Percentiles rank a stretch among this genome's conserved stretches.
These are phyloP conservation scores for Pseudoneurospora amorphoporcata DNA, from an alignment of 495 filamentous ascomycete genomes.

Conservation along the genomic window DNA sequence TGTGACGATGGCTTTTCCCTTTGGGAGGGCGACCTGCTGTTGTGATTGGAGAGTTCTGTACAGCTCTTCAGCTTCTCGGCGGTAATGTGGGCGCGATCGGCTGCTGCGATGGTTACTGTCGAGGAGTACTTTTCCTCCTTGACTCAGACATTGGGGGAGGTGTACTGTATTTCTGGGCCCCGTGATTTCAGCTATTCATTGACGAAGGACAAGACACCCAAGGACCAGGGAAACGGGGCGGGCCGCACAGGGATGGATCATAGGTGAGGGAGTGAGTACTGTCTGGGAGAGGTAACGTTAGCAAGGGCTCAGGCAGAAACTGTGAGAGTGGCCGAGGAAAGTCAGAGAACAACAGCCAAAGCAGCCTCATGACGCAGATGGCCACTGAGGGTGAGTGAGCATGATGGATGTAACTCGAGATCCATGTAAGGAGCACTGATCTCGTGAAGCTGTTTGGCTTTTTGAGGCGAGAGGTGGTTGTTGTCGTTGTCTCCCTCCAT, in stretches of 20 bases:
- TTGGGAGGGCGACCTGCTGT: neutral
- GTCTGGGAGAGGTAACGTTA: neutral
- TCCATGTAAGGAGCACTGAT: neutral
- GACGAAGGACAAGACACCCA: neutral
- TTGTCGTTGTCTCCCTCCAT: neutral
- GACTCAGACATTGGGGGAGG: neutral
- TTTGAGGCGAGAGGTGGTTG: neutral
- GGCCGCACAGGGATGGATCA: neutral
- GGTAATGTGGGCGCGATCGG: neutral
- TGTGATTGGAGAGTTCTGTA: neutral
- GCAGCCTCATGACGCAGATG: neutral
- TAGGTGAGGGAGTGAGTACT: neutral
- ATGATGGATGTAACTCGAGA: neutral
- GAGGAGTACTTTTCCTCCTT: neutral
- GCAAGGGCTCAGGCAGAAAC: neutral
- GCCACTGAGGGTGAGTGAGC: neutral
- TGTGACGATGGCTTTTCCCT: neutral
- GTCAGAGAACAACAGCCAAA: neutral
- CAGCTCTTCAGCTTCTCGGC: neutral
- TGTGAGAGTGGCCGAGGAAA: neutral
- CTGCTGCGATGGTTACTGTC: neutral
- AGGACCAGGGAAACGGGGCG: neutral
- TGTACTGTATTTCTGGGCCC: neutral
- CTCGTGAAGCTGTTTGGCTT: neutral
- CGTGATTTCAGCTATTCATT: neutral